These are phyloP conservation scores for Tolypocladium sp. DNA, from an alignment of 2,329 filamentous ascomycete species.

Conservation along the genomic window DNA sequence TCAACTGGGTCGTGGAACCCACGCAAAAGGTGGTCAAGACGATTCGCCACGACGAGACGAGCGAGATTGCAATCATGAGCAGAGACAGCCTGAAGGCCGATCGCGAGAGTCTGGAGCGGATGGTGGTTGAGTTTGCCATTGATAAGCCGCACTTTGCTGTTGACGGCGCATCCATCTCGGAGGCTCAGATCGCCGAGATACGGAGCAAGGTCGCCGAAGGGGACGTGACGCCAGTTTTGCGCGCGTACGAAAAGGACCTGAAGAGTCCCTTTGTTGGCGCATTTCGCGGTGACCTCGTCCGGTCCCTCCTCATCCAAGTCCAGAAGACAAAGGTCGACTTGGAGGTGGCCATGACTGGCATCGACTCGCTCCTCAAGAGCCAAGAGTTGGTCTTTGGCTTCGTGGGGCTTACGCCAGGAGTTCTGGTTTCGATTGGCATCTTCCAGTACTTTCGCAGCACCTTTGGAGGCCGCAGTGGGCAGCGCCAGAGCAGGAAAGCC, in stretches of 20 bases:
- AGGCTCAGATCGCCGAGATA: constrained; percentile 65
- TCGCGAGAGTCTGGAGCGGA: constrained; percentile 83
- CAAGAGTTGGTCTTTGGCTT: constrained; percentile 98
- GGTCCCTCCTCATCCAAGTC: constrained; percentile 87
- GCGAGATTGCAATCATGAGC: constrained; percentile 95
- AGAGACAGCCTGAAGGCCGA: constrained; percentile 85
- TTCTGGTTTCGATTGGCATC: constrained; percentile 74
- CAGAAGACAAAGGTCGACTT: constrained; percentile 99
- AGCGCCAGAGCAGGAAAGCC: constrained; percentile 54
- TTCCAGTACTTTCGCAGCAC: constrained; percentile 61
- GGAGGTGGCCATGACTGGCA: constrained; percentile 90
- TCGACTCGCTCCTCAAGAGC: constrained; percentile 88
- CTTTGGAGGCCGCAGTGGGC: constrained; percentile 62
- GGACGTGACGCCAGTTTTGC: constrained; percentile 84
- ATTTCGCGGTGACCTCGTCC: constrained; percentile 75
- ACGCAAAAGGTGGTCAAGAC: constrained; percentile 76
- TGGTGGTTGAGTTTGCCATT: constrained; percentile 93
- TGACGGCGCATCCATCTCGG: constrained; percentile 43
- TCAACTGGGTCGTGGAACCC: constrained; percentile 91
- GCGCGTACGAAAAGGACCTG: constrained; percentile 84
- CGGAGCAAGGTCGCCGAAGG: constrained; percentile 77
- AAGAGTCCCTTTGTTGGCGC: constrained; percentile 74
- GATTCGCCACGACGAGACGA: constrained; percentile 84
- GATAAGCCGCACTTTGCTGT: constrained; percentile 63
- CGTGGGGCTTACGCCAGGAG: constrained; percentile 82